Evolutionary conservation across 306 rosid species (phyloP), one percentile per base, ranked within the genome.

Genomic region (Ormosia emarginata): DNA sequence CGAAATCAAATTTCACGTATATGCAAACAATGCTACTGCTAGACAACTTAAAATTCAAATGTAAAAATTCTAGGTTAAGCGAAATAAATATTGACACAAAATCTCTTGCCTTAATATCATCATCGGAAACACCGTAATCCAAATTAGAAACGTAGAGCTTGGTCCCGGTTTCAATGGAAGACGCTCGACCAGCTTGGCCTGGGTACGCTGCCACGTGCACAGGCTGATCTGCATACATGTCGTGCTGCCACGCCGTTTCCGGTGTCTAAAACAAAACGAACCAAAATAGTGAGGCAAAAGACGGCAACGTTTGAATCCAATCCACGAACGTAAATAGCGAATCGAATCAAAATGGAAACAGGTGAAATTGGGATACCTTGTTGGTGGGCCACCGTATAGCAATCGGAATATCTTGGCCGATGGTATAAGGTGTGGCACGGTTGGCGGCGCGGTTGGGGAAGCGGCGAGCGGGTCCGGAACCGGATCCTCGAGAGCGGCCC

Each of bases 81-180:
- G 7, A 77, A 55, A 61, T n/a, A 8, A 57, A 53, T 34, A 36
- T 43, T 66, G 13, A 32, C 13, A 6, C 33, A 67, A 73, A 29
- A 24, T 24, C 24, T 24, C 24, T 24, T 71, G 94, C 99, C 99
- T 93, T 96, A 47, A 96, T 78, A 85, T 96, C 99, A 79, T 92
- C 99, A 73, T 93, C 90, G 71, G 98, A 93, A 77, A 96, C 98
- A 56, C 97, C 98, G 24, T 93, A 96, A 47, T 93, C 98, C 84
- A 96, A 88, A 82, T 92, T 96, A 6, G 99, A 93, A 33, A 96
- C 87, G 81, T 89, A 92, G 36, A 96, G 98, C 90, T 96, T 96
- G 41, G 97, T 90, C 71, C 99, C 98, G 3, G 99, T 96, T 84
- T 96, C 97, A 29, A 94, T 91, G 10, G 99, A 90, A 57, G 98